These are phyloP conservation scores for Silene conica DNA, from an alignment of 148 eudicot genomes.

Conservation along the genomic window DNA sequence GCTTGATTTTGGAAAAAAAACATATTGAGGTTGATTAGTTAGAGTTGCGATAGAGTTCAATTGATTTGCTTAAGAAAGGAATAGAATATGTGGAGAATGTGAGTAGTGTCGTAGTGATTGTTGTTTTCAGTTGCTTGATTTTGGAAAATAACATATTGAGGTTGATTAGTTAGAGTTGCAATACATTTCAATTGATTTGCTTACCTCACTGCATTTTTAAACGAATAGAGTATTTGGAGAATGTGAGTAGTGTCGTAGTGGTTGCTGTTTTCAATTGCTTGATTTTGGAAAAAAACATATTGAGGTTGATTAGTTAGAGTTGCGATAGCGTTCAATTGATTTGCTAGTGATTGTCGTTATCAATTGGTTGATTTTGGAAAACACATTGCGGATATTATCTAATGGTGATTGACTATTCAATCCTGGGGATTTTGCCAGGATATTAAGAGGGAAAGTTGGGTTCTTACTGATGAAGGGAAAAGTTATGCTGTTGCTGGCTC, in stretches of 20 bases:
- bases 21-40: not conserved
- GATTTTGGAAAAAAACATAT: no score
- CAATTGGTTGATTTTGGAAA: not conserved
- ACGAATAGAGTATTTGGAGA: not conserved
- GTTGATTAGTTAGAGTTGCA: not conserved
- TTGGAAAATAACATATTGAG: not conserved
- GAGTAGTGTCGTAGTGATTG: no score
- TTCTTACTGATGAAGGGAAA: constrained; percentile 70
- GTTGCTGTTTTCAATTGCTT: not conserved
- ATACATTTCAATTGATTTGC: not conserved
- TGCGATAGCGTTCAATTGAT: not conserved
- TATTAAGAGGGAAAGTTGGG: constrained; percentile 78
- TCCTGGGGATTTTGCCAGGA: constrained; percentile 47
- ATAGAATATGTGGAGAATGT: no score
- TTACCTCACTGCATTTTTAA: not conserved
- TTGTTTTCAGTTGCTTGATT: not conserved
- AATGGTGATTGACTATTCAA: constrained; percentile 5
- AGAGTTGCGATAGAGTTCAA: not conserved
- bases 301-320: not conserved
- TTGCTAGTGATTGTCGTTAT: not conserved
- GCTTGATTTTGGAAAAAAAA: no score
- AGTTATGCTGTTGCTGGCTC: constrained; percentile 70
- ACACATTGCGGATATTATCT: not conserved
- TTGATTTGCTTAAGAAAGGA: not conserved
- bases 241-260: no score